phyloP scores from a whole-genome alignment of 306 rosid species.

The Medicago lupulina region DNA sequence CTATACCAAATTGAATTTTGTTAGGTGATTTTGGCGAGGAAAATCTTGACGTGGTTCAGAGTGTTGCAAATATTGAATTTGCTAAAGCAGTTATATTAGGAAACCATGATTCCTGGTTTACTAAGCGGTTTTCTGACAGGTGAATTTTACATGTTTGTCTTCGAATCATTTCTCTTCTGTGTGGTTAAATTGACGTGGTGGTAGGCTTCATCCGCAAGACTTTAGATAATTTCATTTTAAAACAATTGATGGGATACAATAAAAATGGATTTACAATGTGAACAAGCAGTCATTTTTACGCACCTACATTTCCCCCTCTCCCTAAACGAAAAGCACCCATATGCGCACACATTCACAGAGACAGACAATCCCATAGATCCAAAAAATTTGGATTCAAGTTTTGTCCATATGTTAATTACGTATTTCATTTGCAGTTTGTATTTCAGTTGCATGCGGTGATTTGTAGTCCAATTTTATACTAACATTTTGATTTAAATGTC shows the following conservation, averaged over 20 bases:
- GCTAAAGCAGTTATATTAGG: conserved; percentile 88
- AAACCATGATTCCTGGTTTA: conserved; percentile 94
- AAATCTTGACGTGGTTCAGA: conserved; percentile 80
- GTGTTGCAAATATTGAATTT: conserved; percentile 70
- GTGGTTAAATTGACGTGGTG: conserved; percentile 17
- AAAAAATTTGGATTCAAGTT: not conserved
- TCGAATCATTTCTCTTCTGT: conserved; percentile 1
- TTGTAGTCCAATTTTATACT: conserved; percentile 36
- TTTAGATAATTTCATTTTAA: not conserved
- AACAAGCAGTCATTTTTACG: not conserved
- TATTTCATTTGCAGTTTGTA: conserved; percentile 34
- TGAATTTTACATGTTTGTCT: conserved; percentile 48
- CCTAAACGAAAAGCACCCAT: not conserved
- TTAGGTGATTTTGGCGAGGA: conserved; percentile 97
- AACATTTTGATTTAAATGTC: conserved; percentile 48
- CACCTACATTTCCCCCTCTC: not conserved
- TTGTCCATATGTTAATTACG: conserved; percentile 3
- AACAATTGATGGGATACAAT: not conserved
- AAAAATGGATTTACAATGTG: not conserved
- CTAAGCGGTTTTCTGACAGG: conserved; percentile 76
- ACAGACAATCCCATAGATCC: conserved; percentile 14
- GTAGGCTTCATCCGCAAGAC: conserved; percentile 12
- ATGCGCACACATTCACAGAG: not conserved
- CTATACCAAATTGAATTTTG: conserved; percentile 34
- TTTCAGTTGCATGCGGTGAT: conserved; percentile 36